Conservation (phyloP, 129 eudicot species). For the Helianthus annuus region HanXRQr2.0-SUNRISE NC_035434.2:169798141-169798640, state of each 20-base stretch:
- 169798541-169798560: conserved; percentile 59
- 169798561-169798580: conserved; percentile 48
- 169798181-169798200: background rate
- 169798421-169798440: conserved; percentile 51
- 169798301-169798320: conserved; percentile 50
- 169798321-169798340: conserved; percentile 52
- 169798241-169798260: conserved; percentile 38
- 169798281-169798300: conserved; percentile 53
- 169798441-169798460: conserved; percentile 53
- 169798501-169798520: conserved; percentile 43
- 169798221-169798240: conserved; percentile 54
- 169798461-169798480: conserved; percentile 53
- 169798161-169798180: background rate
- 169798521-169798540: conserved; percentile 46
- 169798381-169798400: conserved; percentile 29
- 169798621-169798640: conserved; percentile 39
- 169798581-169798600: conserved; percentile 40
- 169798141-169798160: conserved; percentile 42
- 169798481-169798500: conserved; percentile 33
- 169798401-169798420: conserved; percentile 57
- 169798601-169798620: conserved; percentile 40
- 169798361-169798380: conserved; percentile 35
- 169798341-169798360: conserved; percentile 43
- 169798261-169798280: conserved; percentile 38
- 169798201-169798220: background rate